Evolutionary conservation across 1,284 basidiomycete genomes (phyloP).

Genomic region (Cryptococcus sp.): DNA sequence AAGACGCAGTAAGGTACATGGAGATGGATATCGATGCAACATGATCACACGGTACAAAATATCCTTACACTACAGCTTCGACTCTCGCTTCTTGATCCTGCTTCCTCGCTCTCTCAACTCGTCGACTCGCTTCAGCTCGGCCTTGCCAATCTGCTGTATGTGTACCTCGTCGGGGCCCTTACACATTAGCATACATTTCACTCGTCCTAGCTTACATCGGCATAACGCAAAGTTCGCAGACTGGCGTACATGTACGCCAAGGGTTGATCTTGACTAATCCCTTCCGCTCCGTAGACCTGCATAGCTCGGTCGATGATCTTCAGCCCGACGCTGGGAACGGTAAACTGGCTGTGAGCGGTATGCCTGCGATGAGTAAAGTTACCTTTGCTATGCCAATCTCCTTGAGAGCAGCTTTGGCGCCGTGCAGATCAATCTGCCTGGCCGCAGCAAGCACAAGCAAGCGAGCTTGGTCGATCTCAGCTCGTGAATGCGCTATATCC

Average conservation of each 20-base stretch:
- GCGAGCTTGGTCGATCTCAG: conserved; percentile 83
- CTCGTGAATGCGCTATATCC: conserved; percentile 84
- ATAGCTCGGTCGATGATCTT: conserved; percentile 88
- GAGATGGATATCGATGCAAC: not conserved
- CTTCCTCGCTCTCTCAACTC: conserved; percentile 16
- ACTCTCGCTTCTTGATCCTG: not conserved
- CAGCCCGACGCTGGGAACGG: conserved; percentile 83
- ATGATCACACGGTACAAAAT: not conserved
- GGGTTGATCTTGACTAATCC: conserved; percentile 81
- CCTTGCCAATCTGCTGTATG: conserved; percentile 85
- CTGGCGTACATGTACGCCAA: conserved; percentile 74
- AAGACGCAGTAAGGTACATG: conserved; percentile 26
- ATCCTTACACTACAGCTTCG: not conserved
- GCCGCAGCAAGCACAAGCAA: conserved; percentile 89
- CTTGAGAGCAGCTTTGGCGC: conserved; percentile 90
- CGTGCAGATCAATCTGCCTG: conserved; percentile 81
- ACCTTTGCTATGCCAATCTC: conserved; percentile 98
- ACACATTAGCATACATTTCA: conserved; percentile 1
- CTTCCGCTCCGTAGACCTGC: conserved; percentile 91
- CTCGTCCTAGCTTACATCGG: conserved; percentile 62
- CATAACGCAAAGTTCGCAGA: conserved; percentile 79
- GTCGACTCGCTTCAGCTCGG: conserved; percentile 59
- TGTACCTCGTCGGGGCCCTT: conserved; percentile 92
- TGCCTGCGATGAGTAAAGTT: conserved; percentile 12
- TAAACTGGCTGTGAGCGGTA: conserved; percentile 57